Evolutionary conservation across 129 eudicot species (phyloP).

Genomic region (Silybum marianum): DNA sequence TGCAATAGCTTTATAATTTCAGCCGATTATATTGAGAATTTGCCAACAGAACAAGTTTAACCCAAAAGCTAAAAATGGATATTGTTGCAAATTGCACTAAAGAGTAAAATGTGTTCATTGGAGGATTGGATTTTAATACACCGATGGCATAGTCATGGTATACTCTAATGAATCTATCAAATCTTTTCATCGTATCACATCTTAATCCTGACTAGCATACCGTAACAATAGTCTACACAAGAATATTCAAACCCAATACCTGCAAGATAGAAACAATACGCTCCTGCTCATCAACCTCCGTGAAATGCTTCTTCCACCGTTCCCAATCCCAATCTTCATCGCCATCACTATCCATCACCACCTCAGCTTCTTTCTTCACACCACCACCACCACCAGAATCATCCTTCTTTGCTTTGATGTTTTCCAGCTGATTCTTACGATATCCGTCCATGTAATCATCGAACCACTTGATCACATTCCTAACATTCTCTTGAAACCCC

Average conservation of each 20-base stretch:
- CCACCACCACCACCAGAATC: neutral
- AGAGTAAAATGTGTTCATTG: neutral
- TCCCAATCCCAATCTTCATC: conserved; percentile 89
- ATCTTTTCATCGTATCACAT: neutral
- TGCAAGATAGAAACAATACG: conserved; percentile 58
- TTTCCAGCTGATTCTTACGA: conserved; percentile 19
- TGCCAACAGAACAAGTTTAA: neutral
- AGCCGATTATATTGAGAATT: neutral
- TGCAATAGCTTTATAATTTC: neutral
- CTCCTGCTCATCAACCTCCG: conserved; percentile 78
- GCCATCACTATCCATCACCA: conserved; percentile 17
- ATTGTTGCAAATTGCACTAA: conserved; percentile 9
- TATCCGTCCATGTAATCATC: conserved; percentile 39
- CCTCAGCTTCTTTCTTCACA: conserved; percentile 1
- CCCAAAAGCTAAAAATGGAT: neutral
- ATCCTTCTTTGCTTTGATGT: conserved; percentile 20
- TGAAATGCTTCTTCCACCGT: conserved; percentile 80
- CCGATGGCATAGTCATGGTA: neutral
- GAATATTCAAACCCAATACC: conserved; percentile 38
- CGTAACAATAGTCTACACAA: neutral
- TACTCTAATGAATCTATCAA: neutral
- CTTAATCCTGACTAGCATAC: neutral
- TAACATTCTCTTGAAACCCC: conserved; percentile 49
- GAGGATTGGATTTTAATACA: neutral
- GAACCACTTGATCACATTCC: conserved; percentile 51